Conservation (phyloP, 306 rosid species). For the Castanospermum australe region DNA sequence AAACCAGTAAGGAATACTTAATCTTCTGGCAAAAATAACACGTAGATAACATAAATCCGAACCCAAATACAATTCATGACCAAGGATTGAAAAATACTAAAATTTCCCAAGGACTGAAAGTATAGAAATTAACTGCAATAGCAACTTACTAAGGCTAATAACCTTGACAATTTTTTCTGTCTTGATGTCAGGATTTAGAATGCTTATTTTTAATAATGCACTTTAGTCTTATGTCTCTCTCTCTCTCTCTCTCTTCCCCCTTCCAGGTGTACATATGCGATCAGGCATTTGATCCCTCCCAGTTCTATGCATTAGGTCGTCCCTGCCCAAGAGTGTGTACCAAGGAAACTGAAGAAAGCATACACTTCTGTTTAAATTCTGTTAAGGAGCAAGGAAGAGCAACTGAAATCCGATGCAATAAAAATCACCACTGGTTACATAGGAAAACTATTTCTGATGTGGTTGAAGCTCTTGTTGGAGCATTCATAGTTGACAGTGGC, state of each 20-base stretch:
- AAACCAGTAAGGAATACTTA: background rate
- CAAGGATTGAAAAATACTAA: background rate
- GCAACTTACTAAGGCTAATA: background rate
- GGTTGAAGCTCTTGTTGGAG: constrained; percentile 94
- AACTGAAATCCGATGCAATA: constrained; percentile 57
- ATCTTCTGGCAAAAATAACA: background rate
- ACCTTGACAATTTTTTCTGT: background rate
- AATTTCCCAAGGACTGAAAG: background rate
- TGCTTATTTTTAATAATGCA: background rate
- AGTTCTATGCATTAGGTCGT: constrained; percentile 81
- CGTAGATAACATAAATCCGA: background rate
- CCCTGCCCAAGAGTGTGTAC: constrained; percentile 66
- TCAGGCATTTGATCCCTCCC: constrained; percentile 67
- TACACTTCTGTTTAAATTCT: constrained; percentile 47
- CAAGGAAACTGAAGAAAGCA: constrained; percentile 48
- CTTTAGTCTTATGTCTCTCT: background rate
- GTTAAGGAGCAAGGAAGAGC: constrained; percentile 25
- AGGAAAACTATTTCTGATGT: constrained; percentile 82
- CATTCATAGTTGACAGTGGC: constrained; percentile 93
- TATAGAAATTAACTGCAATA: background rate
- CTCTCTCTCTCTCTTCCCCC: background rate
- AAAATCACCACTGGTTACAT: constrained; percentile 88
- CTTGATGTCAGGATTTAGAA: background rate
- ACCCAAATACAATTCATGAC: background rate
- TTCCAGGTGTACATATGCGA: constrained; percentile 85